Conservation (phyloP, 2,329 filamentous ascomycete genomes). For the Beauveria rudraprayagi region DNA sequence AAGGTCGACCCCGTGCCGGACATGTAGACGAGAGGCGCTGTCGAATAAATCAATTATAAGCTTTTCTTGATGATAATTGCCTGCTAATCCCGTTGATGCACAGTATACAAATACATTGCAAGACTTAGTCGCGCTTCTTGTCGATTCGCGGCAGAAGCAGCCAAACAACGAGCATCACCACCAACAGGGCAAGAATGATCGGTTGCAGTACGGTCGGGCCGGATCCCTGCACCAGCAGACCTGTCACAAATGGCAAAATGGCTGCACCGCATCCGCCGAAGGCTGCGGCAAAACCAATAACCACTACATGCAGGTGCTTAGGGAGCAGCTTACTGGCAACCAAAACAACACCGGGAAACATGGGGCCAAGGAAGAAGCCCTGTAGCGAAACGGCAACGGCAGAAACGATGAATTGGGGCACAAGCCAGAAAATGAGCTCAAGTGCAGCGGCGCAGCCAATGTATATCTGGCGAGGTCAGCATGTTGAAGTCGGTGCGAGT, state of each 20-base stretch:
- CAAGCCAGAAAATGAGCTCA: conserved; percentile 72
- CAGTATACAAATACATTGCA: neutral
- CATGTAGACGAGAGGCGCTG: conserved; percentile 13
- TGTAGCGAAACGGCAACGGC: conserved; percentile 63
- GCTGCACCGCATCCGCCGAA: conserved; percentile 68
- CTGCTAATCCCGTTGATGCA: neutral
- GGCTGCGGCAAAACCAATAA: conserved; percentile 70
- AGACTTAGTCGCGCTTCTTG: conserved; percentile 29
- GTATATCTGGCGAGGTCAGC: conserved; percentile 41
- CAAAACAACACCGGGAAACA: conserved; percentile 67
- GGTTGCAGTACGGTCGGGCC: conserved; percentile 51
- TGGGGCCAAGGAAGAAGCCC: conserved; percentile 71
- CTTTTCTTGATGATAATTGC: neutral
- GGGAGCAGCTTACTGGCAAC: conserved; percentile 63
- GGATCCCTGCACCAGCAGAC: conserved; percentile 52
- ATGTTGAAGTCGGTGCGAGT: neutral
- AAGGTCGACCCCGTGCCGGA: conserved; percentile 32
- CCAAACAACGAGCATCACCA: conserved; percentile 37
- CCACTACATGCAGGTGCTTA: conserved; percentile 63
- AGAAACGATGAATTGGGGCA: conserved; percentile 68
- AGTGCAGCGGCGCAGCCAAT: conserved; percentile 55
- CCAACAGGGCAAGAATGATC: conserved; percentile 44
- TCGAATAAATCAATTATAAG: neutral
- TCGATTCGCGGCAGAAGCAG: conserved; percentile 33
- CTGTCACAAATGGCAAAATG: conserved; percentile 56